phyloP scores from a whole-genome alignment of 805 yeast genomes.

The Kuraishia ogatae region DNA sequence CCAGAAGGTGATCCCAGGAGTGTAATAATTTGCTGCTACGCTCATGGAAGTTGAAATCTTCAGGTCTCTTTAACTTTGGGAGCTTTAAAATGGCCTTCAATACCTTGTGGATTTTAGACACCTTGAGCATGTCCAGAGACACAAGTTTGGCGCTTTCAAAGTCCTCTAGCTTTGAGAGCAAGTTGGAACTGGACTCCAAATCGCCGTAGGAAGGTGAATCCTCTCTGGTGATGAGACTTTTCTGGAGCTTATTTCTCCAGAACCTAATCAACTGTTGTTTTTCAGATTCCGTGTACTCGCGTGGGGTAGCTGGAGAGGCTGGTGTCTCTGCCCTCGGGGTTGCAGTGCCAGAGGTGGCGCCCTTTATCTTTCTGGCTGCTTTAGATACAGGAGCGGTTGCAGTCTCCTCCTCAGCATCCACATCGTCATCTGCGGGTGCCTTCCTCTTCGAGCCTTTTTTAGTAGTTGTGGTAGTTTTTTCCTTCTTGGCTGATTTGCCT shows the following conservation, averaged over 20 bases:
- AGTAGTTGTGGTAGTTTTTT: constrained; percentile 1
- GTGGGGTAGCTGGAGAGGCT: background rate
- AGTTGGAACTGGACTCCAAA: constrained; percentile 29
- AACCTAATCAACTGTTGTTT: constrained; percentile 36
- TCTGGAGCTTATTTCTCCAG: constrained; percentile 39
- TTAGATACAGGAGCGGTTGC: background rate
- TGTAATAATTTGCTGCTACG: constrained; percentile 30
- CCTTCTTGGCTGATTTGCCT: constrained; percentile 3
- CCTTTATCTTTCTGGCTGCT: background rate
- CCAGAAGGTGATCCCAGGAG: constrained; percentile 31
- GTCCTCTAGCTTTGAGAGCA: constrained; percentile 30
- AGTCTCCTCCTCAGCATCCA: background rate
- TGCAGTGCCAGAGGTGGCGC: constrained; percentile 1
- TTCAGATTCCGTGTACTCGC: constrained; percentile 24
- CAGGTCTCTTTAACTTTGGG: constrained; percentile 29
- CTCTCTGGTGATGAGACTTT: constrained; percentile 37
- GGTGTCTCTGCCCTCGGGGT: background rate
- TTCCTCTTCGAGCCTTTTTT: background rate
- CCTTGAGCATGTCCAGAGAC: constrained; percentile 27
- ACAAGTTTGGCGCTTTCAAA: constrained; percentile 24
- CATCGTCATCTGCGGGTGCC: background rate
- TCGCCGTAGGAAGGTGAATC: constrained; percentile 33
- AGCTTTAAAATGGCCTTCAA: constrained; percentile 36
- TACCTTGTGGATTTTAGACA: constrained; percentile 44
- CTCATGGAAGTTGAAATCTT: constrained; percentile 36